These are phyloP conservation scores for Aspergillus campestris DNA, from an alignment of 495 filamentous ascomycete genomes.

Conservation along the genomic window DNA sequence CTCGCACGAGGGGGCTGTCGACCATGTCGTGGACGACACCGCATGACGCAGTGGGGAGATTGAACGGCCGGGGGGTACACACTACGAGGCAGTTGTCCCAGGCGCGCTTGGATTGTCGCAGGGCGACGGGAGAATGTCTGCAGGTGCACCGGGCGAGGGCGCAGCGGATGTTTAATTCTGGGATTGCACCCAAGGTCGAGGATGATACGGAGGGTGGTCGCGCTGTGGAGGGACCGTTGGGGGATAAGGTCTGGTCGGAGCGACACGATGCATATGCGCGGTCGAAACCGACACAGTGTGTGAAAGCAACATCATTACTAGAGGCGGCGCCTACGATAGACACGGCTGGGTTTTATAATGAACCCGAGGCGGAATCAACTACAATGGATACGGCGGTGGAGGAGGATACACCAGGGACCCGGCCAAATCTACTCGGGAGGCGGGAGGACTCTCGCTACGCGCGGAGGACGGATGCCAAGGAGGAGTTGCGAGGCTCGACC, in stretches of 20 bases:
- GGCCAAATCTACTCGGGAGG: background rate
- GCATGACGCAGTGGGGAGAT: constrained; percentile 7
- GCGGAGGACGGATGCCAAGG: constrained; percentile 4
- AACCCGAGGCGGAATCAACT: background rate
- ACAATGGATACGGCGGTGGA: background rate
- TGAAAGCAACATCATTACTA: no score
- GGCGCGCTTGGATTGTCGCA: constrained; percentile 14
- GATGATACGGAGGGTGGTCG: constrained; percentile 6
- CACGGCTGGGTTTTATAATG: no score
- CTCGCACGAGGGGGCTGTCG: constrained; percentile 21
- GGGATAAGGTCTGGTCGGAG: background rate
- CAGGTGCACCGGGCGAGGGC: constrained; percentile 15
- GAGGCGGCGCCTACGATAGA: no score
- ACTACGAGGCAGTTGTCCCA: constrained; percentile 8
- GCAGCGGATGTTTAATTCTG: constrained; percentile 26
- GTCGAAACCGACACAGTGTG: background rate
- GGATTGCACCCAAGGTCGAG: constrained; percentile 15
- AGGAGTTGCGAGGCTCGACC: constrained; percentile 5
- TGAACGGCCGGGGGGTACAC: constrained; percentile 9
- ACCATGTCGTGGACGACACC: constrained; percentile 15
- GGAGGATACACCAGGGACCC: background rate
- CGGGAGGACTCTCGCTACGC: constrained; percentile 3
- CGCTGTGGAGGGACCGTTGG: background rate
- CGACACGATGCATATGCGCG: constrained; percentile 1
- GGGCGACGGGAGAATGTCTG: constrained; percentile 6